A percentile compares a stretch with the other conserved stretches of the same genome.
Evolutionary conservation across 352 stramenopile species (phyloP).

Genomic region (Plasmopara halstedii): DNA sequence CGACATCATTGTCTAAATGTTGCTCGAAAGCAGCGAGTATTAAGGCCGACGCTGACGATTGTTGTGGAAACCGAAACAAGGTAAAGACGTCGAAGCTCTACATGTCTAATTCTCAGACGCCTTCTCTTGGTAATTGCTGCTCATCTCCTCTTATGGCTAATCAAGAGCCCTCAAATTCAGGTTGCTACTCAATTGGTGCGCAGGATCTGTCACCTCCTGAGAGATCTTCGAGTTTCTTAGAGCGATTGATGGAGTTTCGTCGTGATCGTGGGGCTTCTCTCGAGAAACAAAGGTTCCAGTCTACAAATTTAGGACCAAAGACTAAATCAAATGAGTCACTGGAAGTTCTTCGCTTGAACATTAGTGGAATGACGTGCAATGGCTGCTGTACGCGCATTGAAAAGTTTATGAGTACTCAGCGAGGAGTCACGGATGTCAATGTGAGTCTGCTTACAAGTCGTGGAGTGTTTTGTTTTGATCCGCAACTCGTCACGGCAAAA

Average conservation of each 20-base stretch:
- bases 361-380: slow-evolving; percentile 82
- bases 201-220: slow-evolving; percentile 5
- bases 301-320: slow-evolving; percentile 6
- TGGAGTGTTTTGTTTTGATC: slow-evolving; percentile 43
- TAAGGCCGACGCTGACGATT: neutral
- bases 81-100: slow-evolving; percentile 2
- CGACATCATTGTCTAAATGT: slow-evolving; percentile 1
- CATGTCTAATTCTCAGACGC: slow-evolving; percentile 3
- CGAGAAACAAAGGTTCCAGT: slow-evolving; percentile 15
- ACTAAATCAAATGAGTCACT: slow-evolving; percentile 1
- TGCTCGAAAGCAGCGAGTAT: slow-evolving; percentile 3
- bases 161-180: slow-evolving; percentile 6
- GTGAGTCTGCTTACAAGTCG: slow-evolving; percentile 59
- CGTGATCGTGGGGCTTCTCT: slow-evolving; percentile 22
- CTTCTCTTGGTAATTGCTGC: slow-evolving; percentile 6
- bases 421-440: slow-evolving; percentile 50
- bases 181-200: slow-evolving; percentile 16
- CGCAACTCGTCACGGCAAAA: slow-evolving; percentile 37
- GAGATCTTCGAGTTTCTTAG: slow-evolving; percentile 28
- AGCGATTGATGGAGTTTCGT: slow-evolving; percentile 34
- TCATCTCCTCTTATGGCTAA: too few relatives aligned
- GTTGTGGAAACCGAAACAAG: slow-evolving; percentile 8
- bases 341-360: slow-evolving; percentile 44
- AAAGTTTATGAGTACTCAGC: slow-evolving; percentile 43
- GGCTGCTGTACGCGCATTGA: slow-evolving; percentile 84